These are phyloP conservation scores for Sporothrix brasiliensis DNA, from an alignment of 2,329 filamentous ascomycete genomes.

Conservation along the genomic window DNA sequence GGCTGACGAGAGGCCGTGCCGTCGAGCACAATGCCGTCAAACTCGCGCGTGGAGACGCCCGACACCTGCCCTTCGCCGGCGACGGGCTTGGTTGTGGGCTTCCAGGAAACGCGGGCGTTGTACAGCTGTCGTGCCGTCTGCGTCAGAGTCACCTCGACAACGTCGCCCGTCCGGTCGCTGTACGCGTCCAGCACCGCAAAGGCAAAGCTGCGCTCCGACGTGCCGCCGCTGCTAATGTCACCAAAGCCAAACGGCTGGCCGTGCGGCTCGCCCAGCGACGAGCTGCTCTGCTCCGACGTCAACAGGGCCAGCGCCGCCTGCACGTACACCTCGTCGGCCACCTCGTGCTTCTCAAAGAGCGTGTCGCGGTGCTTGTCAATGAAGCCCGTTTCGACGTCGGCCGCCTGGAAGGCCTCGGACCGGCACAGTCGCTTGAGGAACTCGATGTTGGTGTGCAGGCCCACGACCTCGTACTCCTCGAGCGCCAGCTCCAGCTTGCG, in stretches of 20 bases:
- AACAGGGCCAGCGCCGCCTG: conserved; percentile 83
- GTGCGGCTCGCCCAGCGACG: conserved; percentile 40
- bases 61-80: background rate
- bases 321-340: conserved; percentile 74
- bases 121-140: conserved; percentile 55
- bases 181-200: conserved; percentile 64
- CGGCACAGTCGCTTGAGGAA: conserved; percentile 88
- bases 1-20: conserved; percentile 38
- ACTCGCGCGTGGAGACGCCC: conserved; percentile 42
- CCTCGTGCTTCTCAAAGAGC: conserved; percentile 67
- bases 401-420: conserved; percentile 78
- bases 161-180: conserved; percentile 51
- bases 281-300: conserved; percentile 35
- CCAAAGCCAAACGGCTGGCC: conserved; percentile 61
- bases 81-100: background rate
- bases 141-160: conserved; percentile 57
- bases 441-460: conserved; percentile 92
- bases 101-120: conserved; percentile 51
- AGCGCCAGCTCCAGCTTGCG: conserved; percentile 79
- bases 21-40: conserved; percentile 52
- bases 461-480: conserved; percentile 88
- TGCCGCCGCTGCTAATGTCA: conserved; percentile 41
- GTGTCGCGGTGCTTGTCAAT: conserved; percentile 85
- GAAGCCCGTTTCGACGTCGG: conserved; percentile 93
- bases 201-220: conserved; percentile 51